phyloP scores from a whole-genome alignment of 169 alveolate species.

The Plasmodium knowlesi region DNA sequence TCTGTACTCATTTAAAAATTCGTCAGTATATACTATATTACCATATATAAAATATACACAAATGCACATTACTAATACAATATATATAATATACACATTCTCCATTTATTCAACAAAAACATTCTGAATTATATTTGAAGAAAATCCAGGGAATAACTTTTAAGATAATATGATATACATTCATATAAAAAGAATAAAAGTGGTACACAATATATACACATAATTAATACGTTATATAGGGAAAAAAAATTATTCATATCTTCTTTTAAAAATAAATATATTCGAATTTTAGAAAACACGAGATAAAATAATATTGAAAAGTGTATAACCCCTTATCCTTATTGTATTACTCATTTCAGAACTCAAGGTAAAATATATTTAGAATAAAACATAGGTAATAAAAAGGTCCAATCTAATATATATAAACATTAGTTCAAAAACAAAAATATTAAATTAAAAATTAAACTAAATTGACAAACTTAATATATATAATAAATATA shows the following conservation, averaged over 20 bases:
- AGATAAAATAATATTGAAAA: neutral
- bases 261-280: neutral
- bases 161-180: neutral
- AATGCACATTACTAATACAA: neutral
- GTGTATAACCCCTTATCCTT: neutral
- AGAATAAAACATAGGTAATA: neutral
- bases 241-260: neutral
- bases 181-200: neutral
- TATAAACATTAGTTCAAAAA: neutral
- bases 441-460: neutral
- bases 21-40: neutral
- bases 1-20: neutral
- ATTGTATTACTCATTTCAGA: neutral
- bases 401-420: neutral
- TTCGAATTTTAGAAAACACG: neutral
- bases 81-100: neutral
- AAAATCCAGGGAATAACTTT: neutral
- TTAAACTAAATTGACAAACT: neutral
- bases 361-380: neutral
- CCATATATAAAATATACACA: neutral
- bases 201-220: neutral
- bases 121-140: neutral
- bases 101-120: neutral
- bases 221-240: neutral
- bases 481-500: neutral